These are phyloP conservation scores for Arctium lappa DNA, from an alignment of 129 eudicot genomes.

Conservation along the genomic window DNA sequence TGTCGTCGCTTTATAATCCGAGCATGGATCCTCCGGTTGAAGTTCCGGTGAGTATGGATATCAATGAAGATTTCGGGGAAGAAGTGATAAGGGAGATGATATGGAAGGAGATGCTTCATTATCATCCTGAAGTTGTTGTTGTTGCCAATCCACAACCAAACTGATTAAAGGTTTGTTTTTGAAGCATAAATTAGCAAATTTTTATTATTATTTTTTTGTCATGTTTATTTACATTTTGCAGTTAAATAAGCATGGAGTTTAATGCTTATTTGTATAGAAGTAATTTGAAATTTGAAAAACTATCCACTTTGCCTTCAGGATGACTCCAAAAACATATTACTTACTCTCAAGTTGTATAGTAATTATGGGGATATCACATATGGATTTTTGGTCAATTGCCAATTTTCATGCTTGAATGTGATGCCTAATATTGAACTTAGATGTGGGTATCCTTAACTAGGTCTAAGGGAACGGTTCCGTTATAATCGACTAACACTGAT, in stretches of 20 bases:
- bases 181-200: not conserved
- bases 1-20: conserved; percentile 61
- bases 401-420: not conserved
- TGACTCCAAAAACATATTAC: too few relatives aligned
- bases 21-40: conserved; percentile 58
- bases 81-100: conserved; percentile 69
- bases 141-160: conserved; percentile 21
- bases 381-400: not conserved
- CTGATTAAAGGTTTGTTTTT: not conserved
- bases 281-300: too few relatives aligned
- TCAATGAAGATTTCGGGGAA: conserved; percentile 62
- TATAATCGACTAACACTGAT: too few relatives aligned
- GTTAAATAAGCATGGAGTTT: conserved; percentile 22
- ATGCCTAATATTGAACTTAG: not conserved
- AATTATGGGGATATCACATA: not conserved
- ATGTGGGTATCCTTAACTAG: too few relatives aligned
- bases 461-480: too few relatives aligned
- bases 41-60: conserved; percentile 50
- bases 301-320: too few relatives aligned
- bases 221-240: not conserved
- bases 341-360: not conserved
- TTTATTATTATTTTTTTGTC: not conserved
- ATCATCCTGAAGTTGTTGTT: conserved; percentile 52
- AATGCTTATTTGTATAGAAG: not conserved
- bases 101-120: conserved; percentile 66